Conservation (phyloP, 202 grass and related monocot species). For the Panicum hallii region DNA sequence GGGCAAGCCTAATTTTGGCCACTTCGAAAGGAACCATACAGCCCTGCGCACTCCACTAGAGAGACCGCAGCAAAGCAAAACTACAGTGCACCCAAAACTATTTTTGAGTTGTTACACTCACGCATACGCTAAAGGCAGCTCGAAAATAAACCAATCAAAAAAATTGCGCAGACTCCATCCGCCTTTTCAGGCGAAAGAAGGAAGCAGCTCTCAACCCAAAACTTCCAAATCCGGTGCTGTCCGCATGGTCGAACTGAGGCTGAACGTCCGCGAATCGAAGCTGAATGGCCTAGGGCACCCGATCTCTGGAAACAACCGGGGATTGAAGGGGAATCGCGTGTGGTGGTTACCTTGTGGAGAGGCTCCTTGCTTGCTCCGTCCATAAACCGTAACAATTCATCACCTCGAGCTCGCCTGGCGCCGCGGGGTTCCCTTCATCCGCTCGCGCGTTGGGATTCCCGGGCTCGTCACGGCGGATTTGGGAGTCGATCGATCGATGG, state of each 20-base stretch:
- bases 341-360: constrained; percentile 44
- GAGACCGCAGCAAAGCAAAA: constrained; percentile 17
- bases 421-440: constrained; percentile 5
- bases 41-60: constrained; percentile 15
- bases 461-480: background rate
- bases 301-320: background rate
- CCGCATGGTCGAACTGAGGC: constrained; percentile 15
- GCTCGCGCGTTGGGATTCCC: constrained; percentile 13
- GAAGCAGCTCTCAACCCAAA: background rate
- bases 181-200: constrained; percentile 6
- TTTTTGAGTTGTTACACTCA: background rate
- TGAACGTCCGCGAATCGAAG: background rate
- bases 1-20: constrained; percentile 24
- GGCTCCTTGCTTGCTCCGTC: constrained; percentile 60
- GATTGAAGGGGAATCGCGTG: constrained; percentile 9
- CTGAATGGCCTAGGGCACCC: background rate
- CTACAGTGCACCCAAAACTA: background rate
- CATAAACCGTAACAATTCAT: constrained; percentile 64
- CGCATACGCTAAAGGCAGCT: background rate
- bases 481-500: background rate
- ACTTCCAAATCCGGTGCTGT: constrained; percentile 17
- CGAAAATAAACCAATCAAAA: constrained; percentile 3
- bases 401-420: constrained; percentile 41
- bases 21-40: constrained; percentile 16
- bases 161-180: background rate